phyloP scores from a whole-genome alignment of 2,329 filamentous ascomycete species.

The Penicillium janthinellum region DNA sequence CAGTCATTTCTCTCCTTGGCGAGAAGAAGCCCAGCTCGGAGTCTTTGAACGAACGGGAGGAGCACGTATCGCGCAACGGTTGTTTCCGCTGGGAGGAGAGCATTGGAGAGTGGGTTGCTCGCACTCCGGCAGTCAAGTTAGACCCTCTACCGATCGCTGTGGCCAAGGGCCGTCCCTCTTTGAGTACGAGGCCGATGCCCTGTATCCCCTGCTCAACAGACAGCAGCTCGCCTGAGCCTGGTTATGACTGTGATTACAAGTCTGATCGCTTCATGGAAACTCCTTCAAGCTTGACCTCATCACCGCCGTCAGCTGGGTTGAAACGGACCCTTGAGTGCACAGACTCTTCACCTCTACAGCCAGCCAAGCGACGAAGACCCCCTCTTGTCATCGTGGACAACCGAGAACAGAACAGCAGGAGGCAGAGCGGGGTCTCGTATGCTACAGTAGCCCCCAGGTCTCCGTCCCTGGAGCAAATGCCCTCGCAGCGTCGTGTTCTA shows the following conservation, averaged over 20 bases:
- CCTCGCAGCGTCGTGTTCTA: constrained; percentile 17
- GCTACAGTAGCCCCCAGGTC: constrained; percentile 2
- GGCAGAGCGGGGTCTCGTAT: not conserved
- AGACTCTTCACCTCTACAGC: constrained; percentile 17
- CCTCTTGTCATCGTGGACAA: constrained; percentile 18
- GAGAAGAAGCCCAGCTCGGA: constrained; percentile 11
- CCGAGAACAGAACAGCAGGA: not conserved
- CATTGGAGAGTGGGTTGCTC: constrained; percentile 59
- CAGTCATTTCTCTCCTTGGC: constrained; percentile 26
- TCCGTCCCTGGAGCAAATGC: constrained; percentile 12
- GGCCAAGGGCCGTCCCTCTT: constrained; percentile 9
- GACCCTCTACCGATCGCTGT: constrained; percentile 14
- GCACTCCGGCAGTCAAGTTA: constrained; percentile 44
- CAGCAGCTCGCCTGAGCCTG: constrained; percentile 26
- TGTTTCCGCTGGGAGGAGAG: constrained; percentile 57
- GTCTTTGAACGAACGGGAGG: constrained; percentile 17
- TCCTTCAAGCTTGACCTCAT: constrained; percentile 35
- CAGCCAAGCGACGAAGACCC: constrained; percentile 30
- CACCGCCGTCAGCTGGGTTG: constrained; percentile 28
- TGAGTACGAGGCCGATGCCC: constrained; percentile 13
- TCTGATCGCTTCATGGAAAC: constrained; percentile 23
- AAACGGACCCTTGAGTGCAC: constrained; percentile 23
- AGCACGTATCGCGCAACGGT: constrained; percentile 22
- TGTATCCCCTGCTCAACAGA: constrained; percentile 28
- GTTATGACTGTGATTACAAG: constrained; percentile 19